Percentiles rank a stretch among this genome's conserved stretches.
phyloP scores from a whole-genome alignment of 1,284 basidiomycete genomes.

The Chondrostereum purpureum region DNA sequence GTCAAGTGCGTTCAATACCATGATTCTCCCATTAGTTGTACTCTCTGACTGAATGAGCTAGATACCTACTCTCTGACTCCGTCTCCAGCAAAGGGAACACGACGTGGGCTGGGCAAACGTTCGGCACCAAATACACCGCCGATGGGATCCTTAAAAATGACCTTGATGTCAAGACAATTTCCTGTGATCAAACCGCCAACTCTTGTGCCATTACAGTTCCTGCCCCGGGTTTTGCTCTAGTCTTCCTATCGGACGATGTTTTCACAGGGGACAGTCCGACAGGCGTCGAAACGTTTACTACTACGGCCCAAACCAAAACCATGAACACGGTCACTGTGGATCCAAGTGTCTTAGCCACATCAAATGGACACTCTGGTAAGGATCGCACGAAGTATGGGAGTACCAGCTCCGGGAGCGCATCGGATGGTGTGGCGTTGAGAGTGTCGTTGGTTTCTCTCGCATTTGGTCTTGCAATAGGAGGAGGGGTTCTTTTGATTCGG shows the following conservation, averaged over 20 bases:
- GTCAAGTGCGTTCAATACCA: too few species aligned
- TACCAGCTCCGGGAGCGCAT: neutral
- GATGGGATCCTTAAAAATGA: neutral
- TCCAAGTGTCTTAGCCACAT: neutral
- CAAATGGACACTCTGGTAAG: neutral
- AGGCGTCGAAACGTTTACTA: neutral
- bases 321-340: neutral
- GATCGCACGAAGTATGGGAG: neutral
- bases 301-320: neutral
- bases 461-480: neutral
- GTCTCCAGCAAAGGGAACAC: neutral
- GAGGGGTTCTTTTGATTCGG: too few species aligned
- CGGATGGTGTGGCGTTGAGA: neutral
- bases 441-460: constrained; percentile 7
- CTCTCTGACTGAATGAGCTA: too few species aligned
- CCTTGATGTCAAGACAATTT: neutral
- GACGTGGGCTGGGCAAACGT: constrained; percentile 1
- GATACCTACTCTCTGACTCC: neutral
- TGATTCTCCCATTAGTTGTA: too few species aligned
- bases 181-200: neutral
- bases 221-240: neutral
- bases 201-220: constrained; percentile 1
- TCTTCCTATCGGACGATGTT: neutral
- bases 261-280: neutral
- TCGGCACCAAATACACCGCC: neutral